These are phyloP conservation scores for Monoraphidium neglectum DNA, from an alignment of 139 green algal genomes.

Conservation along the genomic window DNA sequence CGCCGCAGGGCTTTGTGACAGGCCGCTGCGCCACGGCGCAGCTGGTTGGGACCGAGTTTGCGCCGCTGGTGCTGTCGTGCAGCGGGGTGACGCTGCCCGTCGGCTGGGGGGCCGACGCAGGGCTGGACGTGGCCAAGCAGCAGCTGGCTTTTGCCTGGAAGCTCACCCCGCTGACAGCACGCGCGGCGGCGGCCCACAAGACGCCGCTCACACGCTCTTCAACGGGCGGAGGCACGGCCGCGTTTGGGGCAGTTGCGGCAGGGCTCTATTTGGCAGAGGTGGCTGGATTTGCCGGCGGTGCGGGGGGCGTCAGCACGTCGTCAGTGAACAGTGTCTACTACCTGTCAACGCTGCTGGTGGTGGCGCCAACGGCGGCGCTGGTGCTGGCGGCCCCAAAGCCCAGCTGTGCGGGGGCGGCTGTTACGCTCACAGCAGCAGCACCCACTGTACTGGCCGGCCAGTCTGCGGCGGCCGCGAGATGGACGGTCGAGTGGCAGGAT, in stretches of 20 bases:
- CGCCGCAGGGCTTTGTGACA: too few species aligned
- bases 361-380: neutral
- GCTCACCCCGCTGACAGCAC: too few species aligned
- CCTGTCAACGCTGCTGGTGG: neutral
- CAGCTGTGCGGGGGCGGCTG: constrained; percentile 3
- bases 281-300: neutral
- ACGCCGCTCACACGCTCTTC: too few species aligned
- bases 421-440: constrained; percentile 1
- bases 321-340: constrained; percentile 9
- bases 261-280: constrained; percentile 10
- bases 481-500: neutral
- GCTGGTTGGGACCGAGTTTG: too few species aligned
- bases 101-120: too few species aligned
- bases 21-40: too few species aligned
- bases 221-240: neutral
- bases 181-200: too few species aligned
- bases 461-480: neutral
- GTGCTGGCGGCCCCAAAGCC: neutral
- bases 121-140: too few species aligned
- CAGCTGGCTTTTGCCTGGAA: too few species aligned
- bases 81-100: too few species aligned
- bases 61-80: too few species aligned
- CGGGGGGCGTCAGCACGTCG: neutral
- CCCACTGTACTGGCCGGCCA: neutral
- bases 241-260: neutral